phyloP scores from a whole-genome alignment of 192 early-diverging fungal genomes.

The Physocladia obscura region DNA sequence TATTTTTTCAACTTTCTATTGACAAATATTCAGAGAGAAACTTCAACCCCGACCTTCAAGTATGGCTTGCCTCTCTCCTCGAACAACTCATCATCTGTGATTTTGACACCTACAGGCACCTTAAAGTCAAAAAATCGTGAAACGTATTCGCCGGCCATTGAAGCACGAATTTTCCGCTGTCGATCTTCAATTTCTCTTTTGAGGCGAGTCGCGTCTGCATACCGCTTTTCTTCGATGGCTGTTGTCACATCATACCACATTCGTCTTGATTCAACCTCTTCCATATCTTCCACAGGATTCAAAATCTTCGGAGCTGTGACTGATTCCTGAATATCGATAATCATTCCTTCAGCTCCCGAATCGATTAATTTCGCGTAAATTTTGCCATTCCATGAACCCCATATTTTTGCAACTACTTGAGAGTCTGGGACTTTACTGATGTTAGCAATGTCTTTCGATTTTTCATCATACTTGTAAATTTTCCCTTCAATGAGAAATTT shows the following conservation, averaged over 20 bases:
- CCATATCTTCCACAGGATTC: slow-evolving; percentile 60
- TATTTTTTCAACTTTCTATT: too few relatives aligned
- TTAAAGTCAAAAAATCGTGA: slow-evolving; percentile 63
- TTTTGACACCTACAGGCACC: not conserved
- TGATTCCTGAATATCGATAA: slow-evolving; percentile 57
- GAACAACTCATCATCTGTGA: not conserved
- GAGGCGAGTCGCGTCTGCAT: slow-evolving; percentile 57
- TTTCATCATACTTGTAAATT: slow-evolving; percentile 63
- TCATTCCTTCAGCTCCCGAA: slow-evolving; percentile 29
- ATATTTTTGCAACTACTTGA: slow-evolving; percentile 56
- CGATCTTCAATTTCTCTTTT: slow-evolving; percentile 70
- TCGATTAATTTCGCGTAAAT: slow-evolving; percentile 39
- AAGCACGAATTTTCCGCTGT: slow-evolving; percentile 56
- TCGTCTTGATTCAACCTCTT: slow-evolving; percentile 59
- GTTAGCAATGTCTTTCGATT: slow-evolving; percentile 49
- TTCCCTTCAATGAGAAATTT: slow-evolving; percentile 69
- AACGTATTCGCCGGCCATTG: slow-evolving; percentile 49
- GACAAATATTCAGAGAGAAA: too few relatives aligned
- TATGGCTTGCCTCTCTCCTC: slow-evolving; percentile 27
- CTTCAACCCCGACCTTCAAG: slow-evolving; percentile 28
- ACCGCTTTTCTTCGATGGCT: slow-evolving; percentile 59
- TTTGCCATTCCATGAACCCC: slow-evolving; percentile 66
- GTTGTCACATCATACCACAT: slow-evolving; percentile 65
- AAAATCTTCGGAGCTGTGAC: slow-evolving; percentile 50
- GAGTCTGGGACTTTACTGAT: slow-evolving; percentile 48